Conservation (phyloP, 345 rosid species). For the Salix dunnii region DNA sequence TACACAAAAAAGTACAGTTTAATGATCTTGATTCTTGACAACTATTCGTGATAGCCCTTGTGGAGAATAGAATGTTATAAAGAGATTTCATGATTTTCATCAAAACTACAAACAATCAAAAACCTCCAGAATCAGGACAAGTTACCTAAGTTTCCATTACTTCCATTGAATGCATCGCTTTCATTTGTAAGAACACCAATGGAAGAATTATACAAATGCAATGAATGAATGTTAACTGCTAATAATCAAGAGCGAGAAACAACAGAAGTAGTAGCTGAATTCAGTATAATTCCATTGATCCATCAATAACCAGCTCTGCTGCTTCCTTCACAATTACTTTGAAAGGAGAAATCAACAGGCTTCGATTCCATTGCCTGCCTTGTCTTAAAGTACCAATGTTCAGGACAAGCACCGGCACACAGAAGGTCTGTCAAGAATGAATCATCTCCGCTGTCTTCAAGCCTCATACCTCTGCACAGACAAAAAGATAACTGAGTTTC, state of each 20-base stretch:
- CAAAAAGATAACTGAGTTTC: not conserved
- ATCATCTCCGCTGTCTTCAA: not conserved
- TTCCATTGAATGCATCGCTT: not conserved
- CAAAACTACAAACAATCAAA: no score
- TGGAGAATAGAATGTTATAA: not conserved
- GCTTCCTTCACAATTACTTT: not conserved
- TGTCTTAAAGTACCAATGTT: not conserved
- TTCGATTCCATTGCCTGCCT: not conserved
- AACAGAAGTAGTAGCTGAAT: not conserved
- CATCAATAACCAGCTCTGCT: not conserved
- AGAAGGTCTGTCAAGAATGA: not conserved
- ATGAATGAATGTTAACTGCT: not conserved
- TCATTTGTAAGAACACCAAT: not conserved
- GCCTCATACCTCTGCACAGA: not conserved
- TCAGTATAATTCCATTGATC: not conserved
- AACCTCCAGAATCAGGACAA: not conserved
- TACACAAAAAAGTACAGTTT: not conserved
- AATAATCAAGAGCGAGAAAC: not conserved
- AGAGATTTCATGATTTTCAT: no score
- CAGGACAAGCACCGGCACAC: slow-evolving; percentile 7
- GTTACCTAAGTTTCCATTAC: not conserved
- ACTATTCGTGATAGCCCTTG: not conserved
- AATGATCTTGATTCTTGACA: not conserved
- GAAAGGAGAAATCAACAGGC: not conserved
- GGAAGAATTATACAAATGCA: not conserved